phyloP scores from a whole-genome alignment of 2,329 filamentous ascomycete genomes.

The Cladosporium sp. region DNA sequence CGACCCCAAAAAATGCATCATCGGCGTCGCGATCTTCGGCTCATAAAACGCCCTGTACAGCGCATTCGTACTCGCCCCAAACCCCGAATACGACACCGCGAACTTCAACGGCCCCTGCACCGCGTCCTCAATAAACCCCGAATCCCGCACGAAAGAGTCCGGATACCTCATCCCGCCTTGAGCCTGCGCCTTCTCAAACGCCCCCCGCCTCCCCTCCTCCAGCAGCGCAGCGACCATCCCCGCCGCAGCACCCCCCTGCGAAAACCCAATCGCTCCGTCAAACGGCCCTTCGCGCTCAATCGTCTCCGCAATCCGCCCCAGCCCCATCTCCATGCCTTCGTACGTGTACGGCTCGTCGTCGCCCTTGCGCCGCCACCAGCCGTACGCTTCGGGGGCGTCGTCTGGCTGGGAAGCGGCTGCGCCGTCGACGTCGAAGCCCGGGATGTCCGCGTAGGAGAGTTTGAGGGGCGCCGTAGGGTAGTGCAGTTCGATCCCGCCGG shows the following conservation, averaged over 20 bases:
- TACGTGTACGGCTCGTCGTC: constrained; percentile 56
- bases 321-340: constrained; percentile 63
- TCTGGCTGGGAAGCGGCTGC: constrained; percentile 14
- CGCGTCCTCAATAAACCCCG: constrained; percentile 30
- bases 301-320: constrained; percentile 57
- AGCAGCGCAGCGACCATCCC: constrained; percentile 69
- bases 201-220: constrained; percentile 50
- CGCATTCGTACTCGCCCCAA: constrained; percentile 56
- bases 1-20: constrained; percentile 76
- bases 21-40: constrained; percentile 70
- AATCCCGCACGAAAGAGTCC: constrained; percentile 39
- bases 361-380: constrained; percentile 75
- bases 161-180: constrained; percentile 51
- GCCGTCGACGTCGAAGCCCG: constrained; percentile 54
- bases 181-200: constrained; percentile 42
- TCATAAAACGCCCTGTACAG: constrained; percentile 68
- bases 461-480: constrained; percentile 44
- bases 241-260: constrained; percentile 70
- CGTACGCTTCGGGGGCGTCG: constrained; percentile 60
- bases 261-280: constrained; percentile 78
- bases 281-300: constrained; percentile 63
- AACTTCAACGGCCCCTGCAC: constrained; percentile 62
- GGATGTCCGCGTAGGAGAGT: constrained; percentile 43
- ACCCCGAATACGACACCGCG: constrained; percentile 73
- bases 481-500: constrained; percentile 43